These are phyloP conservation scores for Lachancea waltii DNA, from an alignment of 805 yeast genomes.

Conservation along the genomic window DNA sequence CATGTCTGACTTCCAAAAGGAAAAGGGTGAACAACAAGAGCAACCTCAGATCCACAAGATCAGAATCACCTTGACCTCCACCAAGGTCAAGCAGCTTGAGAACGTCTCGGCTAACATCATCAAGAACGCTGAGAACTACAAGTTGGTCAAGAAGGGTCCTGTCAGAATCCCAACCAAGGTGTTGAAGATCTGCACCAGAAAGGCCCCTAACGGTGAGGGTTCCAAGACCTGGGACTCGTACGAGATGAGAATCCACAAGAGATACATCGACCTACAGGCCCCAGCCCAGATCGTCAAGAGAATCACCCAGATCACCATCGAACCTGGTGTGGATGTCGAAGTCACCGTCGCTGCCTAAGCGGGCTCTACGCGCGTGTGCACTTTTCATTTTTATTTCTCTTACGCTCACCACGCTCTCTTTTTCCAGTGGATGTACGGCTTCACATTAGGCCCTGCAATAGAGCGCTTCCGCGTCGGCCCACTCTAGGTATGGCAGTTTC, in stretches of 20 bases:
- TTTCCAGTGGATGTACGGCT: too few species aligned
- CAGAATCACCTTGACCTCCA: conserved; percentile 98
- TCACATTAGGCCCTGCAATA: too few species aligned
- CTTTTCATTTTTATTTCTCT: conserved; percentile 1
- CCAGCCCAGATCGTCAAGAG: conserved; percentile 90
- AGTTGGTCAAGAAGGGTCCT: conserved; percentile 95
- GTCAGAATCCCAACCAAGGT: conserved; percentile 99
- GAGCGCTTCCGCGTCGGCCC: too few species aligned
- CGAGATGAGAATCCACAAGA: conserved; percentile 99
- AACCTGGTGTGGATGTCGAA: conserved; percentile 98
- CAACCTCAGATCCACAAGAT: conserved; percentile 87
- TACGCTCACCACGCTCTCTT: background rate
- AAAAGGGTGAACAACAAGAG: conserved; percentile 76
- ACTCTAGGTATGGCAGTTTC: conserved; percentile 36
- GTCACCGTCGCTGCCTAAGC: conserved; percentile 80
- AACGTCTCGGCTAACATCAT: conserved; percentile 89
- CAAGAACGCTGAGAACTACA: conserved; percentile 75
- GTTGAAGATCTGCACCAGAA: conserved; percentile 97
- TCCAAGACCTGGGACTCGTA: conserved; percentile 99
- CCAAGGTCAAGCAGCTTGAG: conserved; percentile 98
- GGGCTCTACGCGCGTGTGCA: background rate
- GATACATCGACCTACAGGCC: conserved; percentile 96
- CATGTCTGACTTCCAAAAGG: conserved; percentile 78
- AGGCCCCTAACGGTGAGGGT: conserved; percentile 99
- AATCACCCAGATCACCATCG: conserved; percentile 96